Evolutionary conservation across 139 green algal genomes (phyloP), one percentile per base, ranked within the genome.

Genomic region (Chlamydomonas sp.): DNA sequence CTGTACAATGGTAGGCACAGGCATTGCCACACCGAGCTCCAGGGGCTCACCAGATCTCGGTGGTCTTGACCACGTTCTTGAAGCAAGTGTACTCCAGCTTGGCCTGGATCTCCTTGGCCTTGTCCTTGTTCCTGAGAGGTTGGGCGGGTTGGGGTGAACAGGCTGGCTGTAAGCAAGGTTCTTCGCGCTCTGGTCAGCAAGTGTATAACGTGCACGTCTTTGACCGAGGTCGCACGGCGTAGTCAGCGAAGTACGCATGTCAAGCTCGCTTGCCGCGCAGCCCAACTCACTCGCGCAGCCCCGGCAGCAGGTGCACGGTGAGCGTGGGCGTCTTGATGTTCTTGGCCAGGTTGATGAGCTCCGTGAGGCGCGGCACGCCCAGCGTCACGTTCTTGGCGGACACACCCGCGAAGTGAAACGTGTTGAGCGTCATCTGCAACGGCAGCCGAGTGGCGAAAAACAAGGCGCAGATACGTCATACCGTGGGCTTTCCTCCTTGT

Each of bases 311-410:
- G 94, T 97, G 97, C 77, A 99, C 96, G 49, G 95, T 96, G 12
- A 99, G 92, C 3, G 91, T 96, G 63, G 98, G 98, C 80, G 98
- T 99, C 88, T 99, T 99, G 93, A 99, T 99, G 93, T 97, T 98
- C 94, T 99, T 99, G 67, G 98, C 96, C 20, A 99, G 95, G 92
- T 99, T 99, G 94, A 99, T 99, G 95, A 99, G 99, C 92, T 99
- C 98, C 7, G 96, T 98, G 57, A 99, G 93, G 58, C 98, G 96
- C 9, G 98, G 98, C 92, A 99, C 98, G 71, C 98, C 98, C 85
- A 99, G 96, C 63, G 98, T 99, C 58, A 99, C 98, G 91, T 99
- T 99, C 95, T 99, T 99, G 75, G 97, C 98, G 14, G 95, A 98
- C 88, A 99, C 95, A 94, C 96, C 96, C 8, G 96, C 96, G 89